Evolutionary conservation across 768 basidiomycete genomes (phyloP), one percentile per base, ranked within the genome.

Genomic region (Lactarius psammicola): DNA sequence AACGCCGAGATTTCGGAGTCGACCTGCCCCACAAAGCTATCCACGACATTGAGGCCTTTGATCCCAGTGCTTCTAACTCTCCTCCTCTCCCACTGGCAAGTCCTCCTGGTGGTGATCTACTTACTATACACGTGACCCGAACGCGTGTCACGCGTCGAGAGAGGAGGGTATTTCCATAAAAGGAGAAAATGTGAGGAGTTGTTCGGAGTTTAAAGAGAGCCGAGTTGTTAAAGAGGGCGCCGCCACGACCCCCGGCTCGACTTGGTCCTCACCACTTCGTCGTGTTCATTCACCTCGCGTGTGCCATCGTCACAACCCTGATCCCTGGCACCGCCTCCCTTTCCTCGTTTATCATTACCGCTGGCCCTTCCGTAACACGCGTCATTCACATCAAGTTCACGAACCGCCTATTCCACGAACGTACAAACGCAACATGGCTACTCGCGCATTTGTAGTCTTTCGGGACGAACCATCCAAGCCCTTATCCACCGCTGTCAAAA

Each of bases 381-480:
- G 54, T 59, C 44, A 68, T 40, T 67, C 64, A 67, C 65, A 58
- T 68, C 68, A 58, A 65, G 23, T 56, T 69, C 46, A 63, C 59
- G 64, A 65, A 61, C 56, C 31, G n/a, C 49, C 58, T 56, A 57
- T 49, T 30, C 60, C 58, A 31, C 60, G 53, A 38, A 61, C 61
- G n/a, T 64, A 63, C 66, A 33, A 67, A 63, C 66, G 40, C 34
- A 67, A 67, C 64, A 87, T 87, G 85, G 80, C 85, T 72, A 75
- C 79, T 70, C 82, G 84, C 63, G 78, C 80, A 53, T 88, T 88
- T 72, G 84, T 85, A 58, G 84, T 88, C 63, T 88, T 88, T 74
- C 84, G 84, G 69, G 87, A 88, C 75, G 67, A 76, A 58, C 80
- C 82, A 26, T 72, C 77, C 56, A 75, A 74, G 66, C 79, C 79